A percentile compares a stretch with the other conserved stretches of the same genome.
These are phyloP conservation scores for Cyclocybe aegerita DNA, from an alignment of 768 basidiomycete species.

Conservation along the genomic window DNA sequence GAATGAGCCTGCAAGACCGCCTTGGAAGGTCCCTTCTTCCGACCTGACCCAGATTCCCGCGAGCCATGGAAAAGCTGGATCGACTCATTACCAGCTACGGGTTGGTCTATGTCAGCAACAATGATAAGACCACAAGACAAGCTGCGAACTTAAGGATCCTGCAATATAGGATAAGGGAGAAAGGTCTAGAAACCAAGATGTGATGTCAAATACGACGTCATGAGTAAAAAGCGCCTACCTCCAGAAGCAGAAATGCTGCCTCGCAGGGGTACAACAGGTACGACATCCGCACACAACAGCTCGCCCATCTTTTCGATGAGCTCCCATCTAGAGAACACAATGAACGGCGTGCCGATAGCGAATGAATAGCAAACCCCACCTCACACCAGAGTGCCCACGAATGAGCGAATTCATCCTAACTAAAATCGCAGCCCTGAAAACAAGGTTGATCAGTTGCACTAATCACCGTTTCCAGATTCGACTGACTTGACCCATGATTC, in stretches of 20 bases:
- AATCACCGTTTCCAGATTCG: conserved; percentile 7
- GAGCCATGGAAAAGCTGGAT: conserved; percentile 66
- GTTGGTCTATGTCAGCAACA: not conserved
- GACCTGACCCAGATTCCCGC: conserved; percentile 39
- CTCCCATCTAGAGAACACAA: conserved; percentile 47
- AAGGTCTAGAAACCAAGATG: conserved; percentile 31
- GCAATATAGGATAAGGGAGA: conserved; percentile 64
- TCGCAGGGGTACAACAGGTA: conserved; percentile 76
- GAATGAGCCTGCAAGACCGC: conserved; percentile 51
- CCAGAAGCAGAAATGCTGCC: conserved; percentile 80
- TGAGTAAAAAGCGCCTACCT: conserved; percentile 37
- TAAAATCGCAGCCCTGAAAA: conserved; percentile 65
- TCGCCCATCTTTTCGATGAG: conserved; percentile 70
- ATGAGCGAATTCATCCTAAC: conserved; percentile 82
- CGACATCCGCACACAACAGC: conserved; percentile 62
- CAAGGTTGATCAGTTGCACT: conserved; percentile 20
- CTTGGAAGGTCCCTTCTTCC: conserved; percentile 49
- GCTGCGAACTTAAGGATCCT: conserved; percentile 53
- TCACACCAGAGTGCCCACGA: conserved; percentile 79
- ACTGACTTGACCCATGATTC: conserved; percentile 76
- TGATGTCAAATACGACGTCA: conserved; percentile 2
- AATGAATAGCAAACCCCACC: conserved; percentile 27
- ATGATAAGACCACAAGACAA: not conserved
- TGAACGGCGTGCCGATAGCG: not conserved
- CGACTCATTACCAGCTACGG: conserved; percentile 51